These are phyloP conservation scores for Paraphoma chrysanthemicola DNA, from an alignment of 2,329 filamentous ascomycete species.

Conservation along the genomic window DNA sequence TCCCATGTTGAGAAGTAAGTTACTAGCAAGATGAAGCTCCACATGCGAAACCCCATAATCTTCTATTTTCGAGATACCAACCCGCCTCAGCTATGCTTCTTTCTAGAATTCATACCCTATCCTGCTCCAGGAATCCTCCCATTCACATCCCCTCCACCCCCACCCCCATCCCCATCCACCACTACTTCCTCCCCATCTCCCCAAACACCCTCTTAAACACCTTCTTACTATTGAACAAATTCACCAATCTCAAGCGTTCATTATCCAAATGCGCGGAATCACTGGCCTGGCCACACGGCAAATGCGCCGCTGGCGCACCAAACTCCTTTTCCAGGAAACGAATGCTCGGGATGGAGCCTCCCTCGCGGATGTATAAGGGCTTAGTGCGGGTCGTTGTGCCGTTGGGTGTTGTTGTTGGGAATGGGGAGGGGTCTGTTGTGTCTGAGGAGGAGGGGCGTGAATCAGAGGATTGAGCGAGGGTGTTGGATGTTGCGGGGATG, in stretches of 20 bases:
- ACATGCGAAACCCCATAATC: no score
- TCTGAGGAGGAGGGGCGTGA: conserved; percentile 6
- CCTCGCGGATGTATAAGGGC: conserved; percentile 93
- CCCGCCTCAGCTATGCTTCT: no score
- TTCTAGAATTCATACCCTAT: no score
- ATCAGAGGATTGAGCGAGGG: conserved; percentile 53
- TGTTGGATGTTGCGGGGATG: conserved; percentile 58
- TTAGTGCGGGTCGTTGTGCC: conserved; percentile 48
- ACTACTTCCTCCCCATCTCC: conserved; percentile 55
- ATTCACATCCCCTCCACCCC: no score
- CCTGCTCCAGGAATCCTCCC: no score
- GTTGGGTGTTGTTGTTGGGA: neutral
- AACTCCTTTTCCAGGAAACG: conserved; percentile 96
- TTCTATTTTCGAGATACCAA: no score
- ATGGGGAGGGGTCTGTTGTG: neutral
- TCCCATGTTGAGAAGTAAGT: no score
- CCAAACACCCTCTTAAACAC: conserved; percentile 89
- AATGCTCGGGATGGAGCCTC: conserved; percentile 93
- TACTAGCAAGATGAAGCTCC: no score
- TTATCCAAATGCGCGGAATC: conserved; percentile 95
- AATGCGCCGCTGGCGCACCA: conserved; percentile 84
- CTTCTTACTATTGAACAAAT: conserved; percentile 88
- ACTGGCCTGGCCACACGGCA: conserved; percentile 93
- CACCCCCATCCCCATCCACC: no score
- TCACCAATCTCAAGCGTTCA: conserved; percentile 85